A percentile compares a stretch with the other conserved stretches of the same genome.
phyloP scores from a whole-genome alignment of 805 yeast species.

The Suhomyces faveliae region DNA sequence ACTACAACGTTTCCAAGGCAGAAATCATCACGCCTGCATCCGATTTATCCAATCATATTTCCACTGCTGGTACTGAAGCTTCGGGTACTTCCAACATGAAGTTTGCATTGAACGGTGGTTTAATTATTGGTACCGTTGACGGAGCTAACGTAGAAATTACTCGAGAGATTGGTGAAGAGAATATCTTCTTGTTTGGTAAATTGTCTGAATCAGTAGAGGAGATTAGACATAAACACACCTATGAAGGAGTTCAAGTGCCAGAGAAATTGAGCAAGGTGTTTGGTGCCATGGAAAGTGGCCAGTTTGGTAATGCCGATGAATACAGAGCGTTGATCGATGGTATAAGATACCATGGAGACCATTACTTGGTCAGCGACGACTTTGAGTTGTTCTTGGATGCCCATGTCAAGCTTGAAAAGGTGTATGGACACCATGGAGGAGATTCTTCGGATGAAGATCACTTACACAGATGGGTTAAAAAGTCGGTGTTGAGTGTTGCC shows the following conservation, averaged over 20 bases:
- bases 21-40: constrained; percentile 88
- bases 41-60: constrained; percentile 88
- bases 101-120: constrained; percentile 90
- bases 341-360: constrained; percentile 72
- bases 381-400: constrained; percentile 85
- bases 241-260: constrained; percentile 59
- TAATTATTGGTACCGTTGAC: constrained; percentile 92
- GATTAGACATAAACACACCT: constrained; percentile 70
- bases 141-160: constrained; percentile 97
- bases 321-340: constrained; percentile 68
- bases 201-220: constrained; percentile 88
- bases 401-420: constrained; percentile 71
- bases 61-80: constrained; percentile 97
- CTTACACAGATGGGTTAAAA: constrained; percentile 68
- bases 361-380: constrained; percentile 85
- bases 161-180: constrained; percentile 89
- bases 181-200: constrained; percentile 88
- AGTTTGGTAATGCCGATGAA: constrained; percentile 69
- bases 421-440: constrained; percentile 50
- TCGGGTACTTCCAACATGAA: constrained; percentile 96
- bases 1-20: constrained; percentile 91
- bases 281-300: constrained; percentile 61
- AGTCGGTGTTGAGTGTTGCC: constrained; percentile 76
- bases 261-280: constrained; percentile 62
- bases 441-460: constrained; percentile 48